Conservation (phyloP, 2,329 filamentous ascomycete genomes). For the Colletotrichum viniferum region DNA sequence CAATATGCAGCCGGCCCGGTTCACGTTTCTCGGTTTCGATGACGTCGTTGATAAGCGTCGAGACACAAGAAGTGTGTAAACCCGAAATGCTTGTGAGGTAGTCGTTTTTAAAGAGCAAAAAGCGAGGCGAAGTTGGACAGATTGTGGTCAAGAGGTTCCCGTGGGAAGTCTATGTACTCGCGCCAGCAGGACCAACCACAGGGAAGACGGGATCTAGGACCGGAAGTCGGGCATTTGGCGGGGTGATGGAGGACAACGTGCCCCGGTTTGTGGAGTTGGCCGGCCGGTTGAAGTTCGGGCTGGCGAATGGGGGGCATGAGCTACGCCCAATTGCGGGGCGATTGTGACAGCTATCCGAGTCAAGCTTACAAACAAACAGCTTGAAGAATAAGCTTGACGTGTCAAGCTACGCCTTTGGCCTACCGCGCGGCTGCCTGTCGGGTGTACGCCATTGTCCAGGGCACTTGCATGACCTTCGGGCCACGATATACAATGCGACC, state of each 20-base stretch:
- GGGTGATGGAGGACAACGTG: background rate
- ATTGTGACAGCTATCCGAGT: background rate
- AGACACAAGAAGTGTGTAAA: background rate
- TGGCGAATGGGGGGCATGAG: background rate
- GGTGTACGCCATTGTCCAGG: background rate
- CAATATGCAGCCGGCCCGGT: background rate
- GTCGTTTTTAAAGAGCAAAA: background rate
- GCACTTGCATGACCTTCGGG: background rate
- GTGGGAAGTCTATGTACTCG: background rate
- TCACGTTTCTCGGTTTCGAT: background rate
- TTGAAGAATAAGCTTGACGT: background rate
- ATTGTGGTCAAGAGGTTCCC: background rate
- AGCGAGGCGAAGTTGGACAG: background rate
- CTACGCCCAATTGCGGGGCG: background rate
- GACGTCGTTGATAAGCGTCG: background rate
- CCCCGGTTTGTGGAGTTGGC: slow-evolving; percentile 14
- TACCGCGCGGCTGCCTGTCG: background rate
- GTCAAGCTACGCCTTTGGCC: background rate
- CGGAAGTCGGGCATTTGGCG: background rate
- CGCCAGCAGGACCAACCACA: background rate
- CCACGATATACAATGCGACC: background rate
- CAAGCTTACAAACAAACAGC: background rate
- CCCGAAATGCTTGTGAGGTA: background rate
- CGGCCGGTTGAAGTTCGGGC: slow-evolving; percentile 9
- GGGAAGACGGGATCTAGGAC: background rate